Evolutionary conservation across 768 basidiomycete genomes (phyloP).

Genomic region (Suillus hirtellus): DNA sequence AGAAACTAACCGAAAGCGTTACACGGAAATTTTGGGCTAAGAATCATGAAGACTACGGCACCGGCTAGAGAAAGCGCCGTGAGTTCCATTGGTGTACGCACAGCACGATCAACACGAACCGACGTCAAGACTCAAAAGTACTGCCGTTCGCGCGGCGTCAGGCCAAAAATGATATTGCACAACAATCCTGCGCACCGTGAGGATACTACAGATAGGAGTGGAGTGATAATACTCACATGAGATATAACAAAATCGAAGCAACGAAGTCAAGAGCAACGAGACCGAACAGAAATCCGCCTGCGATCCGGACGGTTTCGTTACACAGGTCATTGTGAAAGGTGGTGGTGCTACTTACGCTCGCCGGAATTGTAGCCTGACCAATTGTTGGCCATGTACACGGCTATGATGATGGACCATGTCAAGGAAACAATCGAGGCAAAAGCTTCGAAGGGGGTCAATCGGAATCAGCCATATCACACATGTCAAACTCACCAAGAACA

Average conservation of each 20-base stretch:
- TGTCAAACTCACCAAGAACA: constrained; percentile 34
- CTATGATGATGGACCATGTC: constrained; percentile 34
- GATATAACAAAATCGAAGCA: constrained; percentile 36
- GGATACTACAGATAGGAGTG: neutral
- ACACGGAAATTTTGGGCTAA: constrained; percentile 36
- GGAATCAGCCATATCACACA: neutral
- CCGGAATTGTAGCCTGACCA: constrained; percentile 33
- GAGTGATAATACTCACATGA: constrained; percentile 33
- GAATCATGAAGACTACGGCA: constrained; percentile 33
- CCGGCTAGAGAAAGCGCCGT: constrained; percentile 19
- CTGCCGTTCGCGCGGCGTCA: constrained; percentile 35
- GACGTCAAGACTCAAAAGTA: constrained; percentile 25
- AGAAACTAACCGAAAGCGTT: constrained; percentile 32
- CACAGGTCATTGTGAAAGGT: constrained; percentile 1
- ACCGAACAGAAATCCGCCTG: constrained; percentile 37
- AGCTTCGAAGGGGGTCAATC: constrained; percentile 21
- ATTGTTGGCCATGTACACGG: constrained; percentile 36
- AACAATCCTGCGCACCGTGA: constrained; percentile 34
- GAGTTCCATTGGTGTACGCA: neutral
- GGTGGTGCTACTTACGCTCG: constrained; percentile 32
- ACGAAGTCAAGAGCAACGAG: constrained; percentile 33
- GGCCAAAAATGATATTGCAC: constrained; percentile 40
- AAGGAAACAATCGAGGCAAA: constrained; percentile 35
- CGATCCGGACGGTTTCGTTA: constrained; percentile 5
- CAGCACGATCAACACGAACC: constrained; percentile 10